Conservation (phyloP, 2,329 filamentous ascomycete genomes). For the Cladorrhinum sp. region DNA sequence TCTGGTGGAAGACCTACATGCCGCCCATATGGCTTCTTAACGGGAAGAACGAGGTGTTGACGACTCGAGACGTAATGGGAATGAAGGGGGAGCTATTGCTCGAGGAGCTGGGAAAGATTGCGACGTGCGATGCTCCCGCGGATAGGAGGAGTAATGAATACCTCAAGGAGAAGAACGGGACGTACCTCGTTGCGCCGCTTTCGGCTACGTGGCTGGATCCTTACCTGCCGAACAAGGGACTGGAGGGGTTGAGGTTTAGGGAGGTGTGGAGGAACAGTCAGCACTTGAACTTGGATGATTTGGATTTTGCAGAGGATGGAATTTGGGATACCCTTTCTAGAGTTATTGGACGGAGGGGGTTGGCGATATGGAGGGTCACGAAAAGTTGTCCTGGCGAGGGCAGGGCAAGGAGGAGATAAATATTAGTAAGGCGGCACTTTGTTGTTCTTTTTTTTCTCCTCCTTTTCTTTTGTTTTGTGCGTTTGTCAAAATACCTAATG, state of each 20-base stretch:
- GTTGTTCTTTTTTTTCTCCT: neutral
- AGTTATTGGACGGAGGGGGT: slow-evolving; percentile 62
- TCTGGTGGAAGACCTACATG: slow-evolving; percentile 87
- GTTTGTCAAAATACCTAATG: neutral
- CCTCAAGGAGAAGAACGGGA: slow-evolving; percentile 59
- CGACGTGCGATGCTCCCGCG: slow-evolving; percentile 61
- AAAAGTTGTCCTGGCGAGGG: slow-evolving; percentile 48
- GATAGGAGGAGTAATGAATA: slow-evolving; percentile 55
- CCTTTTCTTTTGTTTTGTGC: neutral
- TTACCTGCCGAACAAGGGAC: slow-evolving; percentile 57
- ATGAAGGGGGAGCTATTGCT: slow-evolving; percentile 60
- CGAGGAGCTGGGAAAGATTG: slow-evolving; percentile 53
- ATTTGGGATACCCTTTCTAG: slow-evolving; percentile 67
- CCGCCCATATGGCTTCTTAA: slow-evolving; percentile 78
- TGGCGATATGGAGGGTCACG: slow-evolving; percentile 62
- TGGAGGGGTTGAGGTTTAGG: slow-evolving; percentile 60
- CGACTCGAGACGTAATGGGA: slow-evolving; percentile 71
- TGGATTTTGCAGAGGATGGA: slow-evolving; percentile 76
- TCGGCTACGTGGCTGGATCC: slow-evolving; percentile 68
- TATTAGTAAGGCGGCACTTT: slow-evolving; percentile 1
- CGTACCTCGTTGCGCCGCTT: slow-evolving; percentile 69
- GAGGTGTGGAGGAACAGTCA: slow-evolving; percentile 66
- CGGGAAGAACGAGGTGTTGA: slow-evolving; percentile 69
- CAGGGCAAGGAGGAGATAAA: neutral
- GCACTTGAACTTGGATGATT: slow-evolving; percentile 75